phyloP scores from a whole-genome alignment of 306 rosid species.

The Oxytropis ochrocephala region DNA sequence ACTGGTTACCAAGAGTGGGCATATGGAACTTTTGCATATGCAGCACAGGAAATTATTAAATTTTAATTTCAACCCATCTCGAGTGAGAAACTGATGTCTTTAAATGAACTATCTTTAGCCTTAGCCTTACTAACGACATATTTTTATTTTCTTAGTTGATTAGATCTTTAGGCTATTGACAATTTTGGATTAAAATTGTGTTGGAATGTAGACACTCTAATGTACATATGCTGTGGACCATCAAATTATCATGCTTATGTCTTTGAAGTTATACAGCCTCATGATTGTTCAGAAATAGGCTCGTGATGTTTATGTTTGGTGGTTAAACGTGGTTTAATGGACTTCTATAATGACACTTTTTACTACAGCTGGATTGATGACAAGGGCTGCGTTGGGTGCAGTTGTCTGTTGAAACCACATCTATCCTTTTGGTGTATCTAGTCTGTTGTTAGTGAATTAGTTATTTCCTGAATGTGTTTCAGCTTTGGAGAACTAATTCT shows the following conservation, averaged over 20 bases:
- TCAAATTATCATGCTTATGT: not conserved
- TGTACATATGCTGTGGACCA: not conserved
- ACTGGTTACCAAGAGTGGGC: not conserved
- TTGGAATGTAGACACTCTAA: not conserved
- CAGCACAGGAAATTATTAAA: not conserved
- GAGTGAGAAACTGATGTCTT: constrained; percentile 17
- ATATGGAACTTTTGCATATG: not conserved
- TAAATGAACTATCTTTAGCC: not conserved
- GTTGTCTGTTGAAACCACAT: too few species aligned
- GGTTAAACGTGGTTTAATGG: not conserved
- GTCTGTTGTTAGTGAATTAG: too few species aligned
- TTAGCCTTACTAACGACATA: not conserved
- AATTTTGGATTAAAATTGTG: not conserved
- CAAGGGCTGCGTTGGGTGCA: not conserved
- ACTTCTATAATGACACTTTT: not conserved
- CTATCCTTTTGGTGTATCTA: too few species aligned
- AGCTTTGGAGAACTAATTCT: too few species aligned
- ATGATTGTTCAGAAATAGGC: not conserved
- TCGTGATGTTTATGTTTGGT: not conserved
- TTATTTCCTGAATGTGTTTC: too few species aligned
- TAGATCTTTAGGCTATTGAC: not conserved
- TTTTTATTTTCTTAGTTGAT: not conserved
- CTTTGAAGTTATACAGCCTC: not conserved
- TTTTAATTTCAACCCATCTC: not conserved
- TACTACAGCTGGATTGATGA: not conserved